These are phyloP conservation scores for Suhomyces atakaporum DNA, from an alignment of 1,139 yeast genomes.

Conservation along the genomic window DNA sequence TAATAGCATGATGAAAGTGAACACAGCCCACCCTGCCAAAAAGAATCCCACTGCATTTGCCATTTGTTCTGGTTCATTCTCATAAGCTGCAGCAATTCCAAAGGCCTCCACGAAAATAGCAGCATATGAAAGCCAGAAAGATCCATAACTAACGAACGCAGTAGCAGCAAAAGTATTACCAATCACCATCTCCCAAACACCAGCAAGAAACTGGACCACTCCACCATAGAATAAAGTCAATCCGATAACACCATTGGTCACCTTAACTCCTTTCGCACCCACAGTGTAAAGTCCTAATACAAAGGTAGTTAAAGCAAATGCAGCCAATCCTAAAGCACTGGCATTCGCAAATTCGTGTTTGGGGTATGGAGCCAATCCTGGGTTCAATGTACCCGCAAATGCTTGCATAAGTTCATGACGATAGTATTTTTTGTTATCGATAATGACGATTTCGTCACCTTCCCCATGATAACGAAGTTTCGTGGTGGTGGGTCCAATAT, in stretches of 20 bases:
- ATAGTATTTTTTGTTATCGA: slow-evolving; percentile 36
- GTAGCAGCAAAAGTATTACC: slow-evolving; percentile 43
- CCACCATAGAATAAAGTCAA: slow-evolving; percentile 50
- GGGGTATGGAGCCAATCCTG: slow-evolving; percentile 60
- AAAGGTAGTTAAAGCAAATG: slow-evolving; percentile 83
- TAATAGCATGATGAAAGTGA: slow-evolving; percentile 41
- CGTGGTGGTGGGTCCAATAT: neutral
- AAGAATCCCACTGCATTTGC: slow-evolving; percentile 44
- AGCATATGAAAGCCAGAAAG: slow-evolving; percentile 43
- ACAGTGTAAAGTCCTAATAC: slow-evolving; percentile 62
- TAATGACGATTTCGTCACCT: slow-evolving; percentile 26
- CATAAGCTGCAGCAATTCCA: slow-evolving; percentile 33
- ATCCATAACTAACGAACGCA: slow-evolving; percentile 37
- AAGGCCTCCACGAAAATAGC: slow-evolving; percentile 33
- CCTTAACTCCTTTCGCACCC: slow-evolving; percentile 53
- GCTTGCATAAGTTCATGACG: slow-evolving; percentile 38
- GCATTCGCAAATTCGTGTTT: slow-evolving; percentile 71
- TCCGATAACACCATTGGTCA: slow-evolving; percentile 54
- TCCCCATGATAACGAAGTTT: slow-evolving; percentile 19
- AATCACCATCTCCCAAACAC: slow-evolving; percentile 51
- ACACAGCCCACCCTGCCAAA: slow-evolving; percentile 48
- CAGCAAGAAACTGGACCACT: slow-evolving; percentile 48
- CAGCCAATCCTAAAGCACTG: slow-evolving; percentile 80
- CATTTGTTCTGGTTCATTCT: slow-evolving; percentile 27
- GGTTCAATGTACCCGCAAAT: slow-evolving; percentile 50